These are phyloP conservation scores for Bacterosira constricta DNA, from an alignment of 108 stramenopile genomes.

Conservation along the genomic window DNA sequence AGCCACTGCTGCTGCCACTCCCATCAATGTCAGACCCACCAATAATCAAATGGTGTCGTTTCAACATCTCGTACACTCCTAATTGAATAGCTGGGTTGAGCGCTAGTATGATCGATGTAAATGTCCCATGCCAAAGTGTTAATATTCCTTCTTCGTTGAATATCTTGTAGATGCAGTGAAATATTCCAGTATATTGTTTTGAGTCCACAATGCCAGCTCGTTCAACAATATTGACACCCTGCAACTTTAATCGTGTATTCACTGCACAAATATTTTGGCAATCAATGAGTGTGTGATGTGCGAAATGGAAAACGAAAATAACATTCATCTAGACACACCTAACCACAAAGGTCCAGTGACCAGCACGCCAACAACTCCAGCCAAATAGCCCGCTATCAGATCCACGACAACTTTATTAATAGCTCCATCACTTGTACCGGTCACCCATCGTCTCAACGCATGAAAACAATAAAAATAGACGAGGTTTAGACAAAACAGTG, in stretches of 20 bases:
- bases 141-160: conserved; percentile 49
- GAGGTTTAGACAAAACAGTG: conserved; percentile 41
- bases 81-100: conserved; percentile 75
- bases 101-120: conserved; percentile 58
- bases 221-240: conserved; percentile 28
- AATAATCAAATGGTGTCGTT: conserved; percentile 34
- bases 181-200: conserved; percentile 28
- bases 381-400: conserved; percentile 45
- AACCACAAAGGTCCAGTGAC: conserved; percentile 71
- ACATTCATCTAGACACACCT: background rate
- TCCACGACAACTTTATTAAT: conserved; percentile 23
- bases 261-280: conserved; percentile 13
- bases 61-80: conserved; percentile 62
- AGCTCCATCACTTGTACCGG: background rate
- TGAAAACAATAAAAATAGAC: conserved; percentile 53
- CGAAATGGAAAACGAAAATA: background rate
- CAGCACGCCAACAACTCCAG: conserved; percentile 64
- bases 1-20: background rate
- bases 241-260: conserved; percentile 66
- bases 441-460: conserved; percentile 6
- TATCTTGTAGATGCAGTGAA: conserved; percentile 33
- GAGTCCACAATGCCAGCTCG: background rate
- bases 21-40: background rate
- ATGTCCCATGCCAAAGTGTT: conserved; percentile 58
- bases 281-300: background rate